A percentile compares a stretch with the other conserved stretches of the same genome.
phyloP scores from a whole-genome alignment of 1,139 yeast species.

The Nakaseomyces bracarensis region DNA sequence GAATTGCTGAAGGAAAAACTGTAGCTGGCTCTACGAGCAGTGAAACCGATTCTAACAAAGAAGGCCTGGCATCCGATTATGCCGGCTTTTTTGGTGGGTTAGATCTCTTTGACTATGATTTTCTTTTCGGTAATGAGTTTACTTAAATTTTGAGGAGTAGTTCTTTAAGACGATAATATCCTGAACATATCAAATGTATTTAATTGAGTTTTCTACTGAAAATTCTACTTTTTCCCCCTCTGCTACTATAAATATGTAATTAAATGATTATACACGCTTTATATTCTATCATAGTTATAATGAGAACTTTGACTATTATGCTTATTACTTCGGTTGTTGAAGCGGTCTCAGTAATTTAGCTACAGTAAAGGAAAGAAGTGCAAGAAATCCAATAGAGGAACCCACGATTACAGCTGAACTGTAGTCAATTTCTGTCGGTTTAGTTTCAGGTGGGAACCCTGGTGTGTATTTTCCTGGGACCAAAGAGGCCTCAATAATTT shows the following conservation, averaged over 20 bases:
- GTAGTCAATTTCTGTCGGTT: conserved; percentile 39
- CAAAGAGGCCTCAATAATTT: conserved; percentile 81
- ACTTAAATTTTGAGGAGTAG: not conserved
- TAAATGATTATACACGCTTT: too few relatives aligned
- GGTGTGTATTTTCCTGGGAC: conserved; percentile 75
- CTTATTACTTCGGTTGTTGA: conserved; percentile 7
- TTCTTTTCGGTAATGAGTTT: conserved; percentile 22
- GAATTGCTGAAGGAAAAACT: not conserved
- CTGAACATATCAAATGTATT: not conserved
- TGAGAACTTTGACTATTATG: too few relatives aligned
- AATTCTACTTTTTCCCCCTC: too few relatives aligned
- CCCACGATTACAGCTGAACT: conserved; percentile 49
- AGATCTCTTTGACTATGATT: conserved; percentile 28
- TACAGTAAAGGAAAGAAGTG: conserved; percentile 23
- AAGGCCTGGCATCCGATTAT: conserved; percentile 9
- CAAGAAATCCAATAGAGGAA: conserved; percentile 51
- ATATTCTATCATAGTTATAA: too few relatives aligned
- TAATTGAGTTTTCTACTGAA: too few relatives aligned
- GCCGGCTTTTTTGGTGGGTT: conserved; percentile 23
- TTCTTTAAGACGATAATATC: not conserved
- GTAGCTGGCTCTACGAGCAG: conserved; percentile 2
- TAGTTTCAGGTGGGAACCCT: conserved; percentile 62
- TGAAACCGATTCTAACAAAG: conserved; percentile 9
- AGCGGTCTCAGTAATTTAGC: conserved; percentile 17
- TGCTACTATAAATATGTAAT: not conserved